Percentiles rank a stretch among this genome's conserved stretches.
These are phyloP conservation scores for Botrytis deweyae DNA, from an alignment of 2,329 filamentous ascomycete genomes.

Conservation along the genomic window DNA sequence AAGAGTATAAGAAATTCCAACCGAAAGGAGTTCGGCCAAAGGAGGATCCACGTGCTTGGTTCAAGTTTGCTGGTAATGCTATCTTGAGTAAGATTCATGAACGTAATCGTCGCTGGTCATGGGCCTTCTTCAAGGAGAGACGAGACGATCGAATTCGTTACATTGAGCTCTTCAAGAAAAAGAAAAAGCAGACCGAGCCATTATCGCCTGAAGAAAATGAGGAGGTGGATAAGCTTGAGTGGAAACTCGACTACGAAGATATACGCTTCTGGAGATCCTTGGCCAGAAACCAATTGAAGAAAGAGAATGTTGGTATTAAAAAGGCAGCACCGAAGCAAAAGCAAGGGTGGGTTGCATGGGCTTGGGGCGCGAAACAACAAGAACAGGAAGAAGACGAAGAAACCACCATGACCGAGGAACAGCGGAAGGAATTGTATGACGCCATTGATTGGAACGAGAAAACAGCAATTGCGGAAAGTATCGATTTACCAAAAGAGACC, in stretches of 20 bases:
- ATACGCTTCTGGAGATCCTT: slow-evolving; percentile 95
- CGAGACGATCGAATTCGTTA: slow-evolving; percentile 86
- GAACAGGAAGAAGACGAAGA: slow-evolving; percentile 67
- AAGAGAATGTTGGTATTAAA: slow-evolving; percentile 89
- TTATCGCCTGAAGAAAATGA: slow-evolving; percentile 68
- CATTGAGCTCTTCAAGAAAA: slow-evolving; percentile 95
- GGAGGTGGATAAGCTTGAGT: slow-evolving; percentile 74
- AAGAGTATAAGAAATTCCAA: slow-evolving; percentile 92
- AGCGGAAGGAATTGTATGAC: slow-evolving; percentile 93
- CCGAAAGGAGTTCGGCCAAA: slow-evolving; percentile 79
- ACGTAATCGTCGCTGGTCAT: slow-evolving; percentile 87
- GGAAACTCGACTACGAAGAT: slow-evolving; percentile 90
- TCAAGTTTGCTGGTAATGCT: slow-evolving; percentile 85
- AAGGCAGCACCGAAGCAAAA: slow-evolving; percentile 63
- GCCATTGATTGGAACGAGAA: slow-evolving; percentile 99
- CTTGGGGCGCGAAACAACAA: slow-evolving; percentile 76
- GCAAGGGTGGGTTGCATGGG: slow-evolving; percentile 88
- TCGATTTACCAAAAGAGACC: slow-evolving; percentile 87
- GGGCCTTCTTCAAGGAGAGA: slow-evolving; percentile 91
- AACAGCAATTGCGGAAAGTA: slow-evolving; percentile 78
- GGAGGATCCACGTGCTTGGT: slow-evolving; percentile 89
- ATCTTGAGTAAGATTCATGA: slow-evolving; percentile 94
- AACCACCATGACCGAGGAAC: slow-evolving; percentile 88
- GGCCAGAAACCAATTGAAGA: slow-evolving; percentile 89
- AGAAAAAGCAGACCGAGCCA: slow-evolving; percentile 65